Base-by-base conservation (phyloP, 345 rosid species). In the Garcia nutans region DNA sequence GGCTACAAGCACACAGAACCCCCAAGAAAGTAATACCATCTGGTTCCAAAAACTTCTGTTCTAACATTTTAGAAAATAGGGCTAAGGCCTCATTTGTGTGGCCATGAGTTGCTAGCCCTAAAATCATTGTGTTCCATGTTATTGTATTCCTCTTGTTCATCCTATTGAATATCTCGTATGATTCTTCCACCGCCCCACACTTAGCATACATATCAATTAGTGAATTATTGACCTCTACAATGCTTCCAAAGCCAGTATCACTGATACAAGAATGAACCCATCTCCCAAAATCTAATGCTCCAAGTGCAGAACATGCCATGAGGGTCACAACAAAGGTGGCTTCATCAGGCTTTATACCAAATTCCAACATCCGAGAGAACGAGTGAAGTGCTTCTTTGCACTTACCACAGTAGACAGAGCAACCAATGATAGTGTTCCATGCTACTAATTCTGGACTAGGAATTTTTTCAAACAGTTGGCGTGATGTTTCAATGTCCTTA, bases 201-300 rank as follows among this genome's bases (percentile, higher is more conserved):
- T 86, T 86, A 0, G 88, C 85, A 68, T 88, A 79, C 91, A 88
- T 86, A 76, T 85, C 78, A 13, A 86, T 70, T 26, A 86, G 72
- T 7, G 89, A 70, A 82, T 86, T 83, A 10, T 17, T 55, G 55
- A 87, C 78, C 12, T 75, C 47, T 23, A 74, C 20, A n/a, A 67
- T 10, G 11, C 73, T 31, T 20, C 65, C 55, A 54, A 76, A 58
- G 55, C 42, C 31, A 56, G 66, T 62, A 62, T 49, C 33, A 28
- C 41, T 44, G 28, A 82, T 28, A 22, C 57, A 70, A 24, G 77
- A 80, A 78, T 84, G 85, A 64, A 77, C 37, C 86, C 83, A 77
- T 44, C 81, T 78, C 73, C 86, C 88, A 65, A 71, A 80, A 70
- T 82, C 77, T 56, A 85, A 81, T 5, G 79, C 83, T 7, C 84